phyloP scores from a whole-genome alignment of 1,284 basidiomycete genomes.

The Pascua guehoae region DNA sequence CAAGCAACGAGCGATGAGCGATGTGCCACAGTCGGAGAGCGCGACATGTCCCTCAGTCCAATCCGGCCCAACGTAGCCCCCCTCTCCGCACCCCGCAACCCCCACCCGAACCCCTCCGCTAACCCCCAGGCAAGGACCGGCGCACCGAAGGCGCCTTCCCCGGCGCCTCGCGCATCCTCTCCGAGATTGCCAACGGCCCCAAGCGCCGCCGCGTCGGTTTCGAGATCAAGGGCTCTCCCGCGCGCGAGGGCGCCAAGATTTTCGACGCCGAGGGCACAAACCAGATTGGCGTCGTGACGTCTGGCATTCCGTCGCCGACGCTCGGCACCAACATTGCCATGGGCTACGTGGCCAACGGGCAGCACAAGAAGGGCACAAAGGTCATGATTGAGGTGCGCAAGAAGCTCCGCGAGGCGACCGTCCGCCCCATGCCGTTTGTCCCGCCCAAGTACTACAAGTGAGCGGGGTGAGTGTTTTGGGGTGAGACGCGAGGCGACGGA shows the following conservation, averaged over 20 bases:
- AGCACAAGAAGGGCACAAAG: conserved; percentile 87
- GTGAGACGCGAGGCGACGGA: no score
- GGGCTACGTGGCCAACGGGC: conserved; percentile 79
- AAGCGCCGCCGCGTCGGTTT: conserved; percentile 77
- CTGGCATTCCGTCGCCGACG: conserved; percentile 92
- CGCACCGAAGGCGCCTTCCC: conserved; percentile 64
- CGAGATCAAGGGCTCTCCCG: conserved; percentile 77
- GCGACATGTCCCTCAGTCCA: no score
- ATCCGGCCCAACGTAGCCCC: no score
- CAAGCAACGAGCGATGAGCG: no score
- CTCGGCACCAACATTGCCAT: conserved; percentile 91
- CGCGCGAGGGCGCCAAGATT: conserved; percentile 80
- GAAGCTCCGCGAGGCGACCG: conserved; percentile 44
- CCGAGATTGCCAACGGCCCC: conserved; percentile 77
- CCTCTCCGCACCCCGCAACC: no score
- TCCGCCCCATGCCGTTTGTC: conserved; percentile 50
- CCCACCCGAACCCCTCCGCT: background rate
- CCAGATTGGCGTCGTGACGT: conserved; percentile 73
- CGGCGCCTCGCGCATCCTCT: conserved; percentile 72
- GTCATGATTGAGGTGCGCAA: conserved; percentile 50
- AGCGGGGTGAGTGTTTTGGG: no score
- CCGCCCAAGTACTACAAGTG: conserved; percentile 50
- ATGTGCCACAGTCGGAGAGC: no score
- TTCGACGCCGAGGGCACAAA: conserved; percentile 58
- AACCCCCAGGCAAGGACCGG: conserved; percentile 68